phyloP scores from a whole-genome alignment of 352 stramenopile genomes.

The Globisporangium okanoganense region DNA sequence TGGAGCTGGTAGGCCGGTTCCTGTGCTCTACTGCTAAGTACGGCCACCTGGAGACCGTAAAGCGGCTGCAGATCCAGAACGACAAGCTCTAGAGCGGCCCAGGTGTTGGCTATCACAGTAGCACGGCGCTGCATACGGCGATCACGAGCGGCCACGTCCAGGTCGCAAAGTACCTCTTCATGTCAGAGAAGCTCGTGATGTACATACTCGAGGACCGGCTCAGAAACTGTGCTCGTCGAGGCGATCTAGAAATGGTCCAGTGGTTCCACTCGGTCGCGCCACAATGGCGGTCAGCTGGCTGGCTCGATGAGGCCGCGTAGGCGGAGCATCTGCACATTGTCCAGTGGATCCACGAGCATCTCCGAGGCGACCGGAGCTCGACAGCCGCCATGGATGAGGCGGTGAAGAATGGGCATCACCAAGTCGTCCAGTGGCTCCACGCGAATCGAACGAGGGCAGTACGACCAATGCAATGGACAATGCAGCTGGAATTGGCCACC shows the following conservation, averaged over 20 bases:
- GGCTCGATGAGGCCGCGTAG: not conserved
- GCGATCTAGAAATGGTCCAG: not conserved
- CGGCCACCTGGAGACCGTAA: no score
- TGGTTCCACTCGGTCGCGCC: not conserved
- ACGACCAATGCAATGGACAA: no score
- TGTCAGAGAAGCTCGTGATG: not conserved
- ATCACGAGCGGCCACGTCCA: not conserved
- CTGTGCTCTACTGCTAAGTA: no score
- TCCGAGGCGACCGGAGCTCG: not conserved
- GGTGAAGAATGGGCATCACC: no score
- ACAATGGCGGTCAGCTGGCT: not conserved
- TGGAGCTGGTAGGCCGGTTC: no score
- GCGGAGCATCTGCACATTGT: not conserved
- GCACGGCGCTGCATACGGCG: not conserved
- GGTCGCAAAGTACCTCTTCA: not conserved
- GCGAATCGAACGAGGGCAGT: no score
- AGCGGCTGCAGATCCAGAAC: no score
- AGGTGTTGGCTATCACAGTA: no score
- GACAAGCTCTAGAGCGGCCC: no score
- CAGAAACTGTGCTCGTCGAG: not conserved
- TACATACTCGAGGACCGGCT: not conserved
- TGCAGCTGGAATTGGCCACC: no score
- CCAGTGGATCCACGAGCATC: not conserved
- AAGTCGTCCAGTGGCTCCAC: no score
- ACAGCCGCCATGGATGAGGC: not conserved